phyloP scores from a whole-genome alignment of 352 stramenopile species.

The Thraustochytrium sp. region DNA sequence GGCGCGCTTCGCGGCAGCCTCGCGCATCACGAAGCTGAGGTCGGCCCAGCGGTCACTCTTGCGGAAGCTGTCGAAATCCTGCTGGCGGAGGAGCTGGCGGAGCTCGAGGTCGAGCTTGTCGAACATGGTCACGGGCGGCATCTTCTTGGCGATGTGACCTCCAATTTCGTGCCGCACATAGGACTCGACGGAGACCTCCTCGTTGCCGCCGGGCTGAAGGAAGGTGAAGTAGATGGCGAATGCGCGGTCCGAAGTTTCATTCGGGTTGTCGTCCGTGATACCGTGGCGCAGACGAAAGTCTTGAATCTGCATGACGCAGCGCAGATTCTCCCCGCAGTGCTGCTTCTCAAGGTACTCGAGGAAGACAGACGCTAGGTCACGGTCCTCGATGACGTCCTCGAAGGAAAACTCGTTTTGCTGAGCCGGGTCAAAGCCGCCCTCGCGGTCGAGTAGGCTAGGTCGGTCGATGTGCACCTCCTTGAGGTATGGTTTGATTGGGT shows the following conservation, averaged over 20 bases:
- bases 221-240: slow-evolving; percentile 38
- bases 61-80: background rate
- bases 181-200: slow-evolving; percentile 31
- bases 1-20: background rate
- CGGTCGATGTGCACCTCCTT: background rate
- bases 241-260: slow-evolving; percentile 9
- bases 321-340: slow-evolving; percentile 25
- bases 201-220: background rate
- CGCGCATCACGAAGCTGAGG: background rate
- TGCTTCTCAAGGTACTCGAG: background rate
- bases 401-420: background rate
- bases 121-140: background rate
- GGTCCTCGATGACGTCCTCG: slow-evolving; percentile 16
- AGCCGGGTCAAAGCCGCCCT: background rate
- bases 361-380: background rate
- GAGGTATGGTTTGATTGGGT: background rate
- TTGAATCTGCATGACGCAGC: slow-evolving; percentile 25
- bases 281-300: background rate
- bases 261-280: too few relatives aligned
- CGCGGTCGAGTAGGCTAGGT: background rate
- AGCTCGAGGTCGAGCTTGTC: background rate
- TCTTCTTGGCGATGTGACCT: background rate
- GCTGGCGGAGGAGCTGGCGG: background rate
- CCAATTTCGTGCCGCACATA: slow-evolving; percentile 12
- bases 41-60: background rate